Conservation (phyloP, 202 grass and related monocot genomes). For the Dendrocalamus latiflorus region DNA sequence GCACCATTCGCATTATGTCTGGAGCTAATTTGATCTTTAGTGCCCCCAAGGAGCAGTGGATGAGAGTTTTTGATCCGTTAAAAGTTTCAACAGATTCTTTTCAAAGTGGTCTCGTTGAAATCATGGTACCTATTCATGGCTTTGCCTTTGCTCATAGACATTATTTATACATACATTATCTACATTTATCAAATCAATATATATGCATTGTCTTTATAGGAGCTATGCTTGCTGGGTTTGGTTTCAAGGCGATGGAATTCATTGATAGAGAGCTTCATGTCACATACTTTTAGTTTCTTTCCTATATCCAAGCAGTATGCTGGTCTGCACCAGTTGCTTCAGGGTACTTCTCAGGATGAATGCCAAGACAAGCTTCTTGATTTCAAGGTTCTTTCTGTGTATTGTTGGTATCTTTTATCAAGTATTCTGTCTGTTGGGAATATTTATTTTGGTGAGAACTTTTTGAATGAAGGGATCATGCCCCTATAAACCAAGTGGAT, state of each 20-base stretch:
- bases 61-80: constrained; percentile 52
- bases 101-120: constrained; percentile 47
- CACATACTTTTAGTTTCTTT: constrained; percentile 53
- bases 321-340: constrained; percentile 53
- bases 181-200: constrained; percentile 18
- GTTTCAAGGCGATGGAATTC: constrained; percentile 51
- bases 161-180: neutral
- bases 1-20: constrained; percentile 58
- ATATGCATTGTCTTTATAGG: constrained; percentile 36
- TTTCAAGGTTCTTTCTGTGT: constrained; percentile 42
- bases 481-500: neutral
- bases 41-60: constrained; percentile 71
- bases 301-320: constrained; percentile 68
- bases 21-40: constrained; percentile 76
- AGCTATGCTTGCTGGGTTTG: constrained; percentile 70
- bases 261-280: constrained; percentile 53
- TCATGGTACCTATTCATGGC: constrained; percentile 17
- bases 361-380: constrained; percentile 24
- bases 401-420: neutral
- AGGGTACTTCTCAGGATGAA: constrained; percentile 25
- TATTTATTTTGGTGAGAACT: neutral
- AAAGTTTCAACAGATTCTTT: constrained; percentile 27
- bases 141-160: neutral
- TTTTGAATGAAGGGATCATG: neutral
- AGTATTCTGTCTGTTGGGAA: neutral